Evolutionary conservation across 805 yeast genomes (phyloP), one percentile per base, ranked within the genome.

Genomic region (Wickerhamomyces subpelliculosus): DNA sequence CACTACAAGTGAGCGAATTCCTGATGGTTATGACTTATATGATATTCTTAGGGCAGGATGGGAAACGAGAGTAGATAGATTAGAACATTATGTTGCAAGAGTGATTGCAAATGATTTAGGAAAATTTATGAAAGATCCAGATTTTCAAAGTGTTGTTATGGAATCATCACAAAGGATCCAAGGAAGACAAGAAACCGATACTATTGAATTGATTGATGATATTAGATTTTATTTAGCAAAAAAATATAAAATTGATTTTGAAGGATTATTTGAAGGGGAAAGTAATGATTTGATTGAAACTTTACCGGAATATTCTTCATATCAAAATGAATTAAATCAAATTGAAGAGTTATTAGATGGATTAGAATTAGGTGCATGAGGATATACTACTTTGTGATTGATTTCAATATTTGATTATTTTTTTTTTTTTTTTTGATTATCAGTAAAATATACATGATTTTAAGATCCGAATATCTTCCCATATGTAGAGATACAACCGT

Each of bases 191-290:
- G 85, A 78, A 42, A 80, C 84, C 0, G 95, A 84, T 60, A 80
- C 90, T 1, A 80, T 84, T 51, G 95, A 84, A 49, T 62, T 84
- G 47, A 65, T 84, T 21, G 95, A 84, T 57, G 94, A 84, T 60
- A 78, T 84, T 10, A 64, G 88, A 45, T 84, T 70, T 55, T 80
- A 78, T 45, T 56, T 84, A 33, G 51, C 51, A 1, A 47, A 48
- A 38, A 52, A 49, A 38, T 34, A 21, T 29, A 42, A 43, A 31
- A 53, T 55, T 28, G 51, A 57, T 47, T 43, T 58, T 42, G 56
- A 53, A 30, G 48, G 66, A 30, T 39, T 68, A 52, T 53, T 57
- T 57, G 46, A 47, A 38, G 35, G 52, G 9, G 54, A 54, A 33
- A 20, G 36, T 16, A 45, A 48, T 22, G 58, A 51, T 17, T 21